Evolutionary conservation across 176 grass and related monocot genomes (phyloP), one percentile per base, ranked within the genome.

Genomic region (Pontederia paniculata): DNA sequence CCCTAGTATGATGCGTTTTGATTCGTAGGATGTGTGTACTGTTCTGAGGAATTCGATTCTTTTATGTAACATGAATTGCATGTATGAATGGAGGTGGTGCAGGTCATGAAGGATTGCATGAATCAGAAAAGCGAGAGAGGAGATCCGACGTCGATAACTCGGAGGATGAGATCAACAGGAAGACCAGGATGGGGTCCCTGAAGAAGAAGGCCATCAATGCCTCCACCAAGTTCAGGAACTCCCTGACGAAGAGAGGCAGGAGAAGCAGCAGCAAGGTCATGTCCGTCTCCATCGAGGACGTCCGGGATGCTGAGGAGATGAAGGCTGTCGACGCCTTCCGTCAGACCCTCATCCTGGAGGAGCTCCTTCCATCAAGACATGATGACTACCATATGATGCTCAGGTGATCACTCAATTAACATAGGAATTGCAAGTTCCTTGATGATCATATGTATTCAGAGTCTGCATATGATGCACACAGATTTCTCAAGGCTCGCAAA

Each of bases 351-450:
- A 77, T 98, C 45, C 80, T 91, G 1, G 93, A 98, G 77, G 93
- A 98, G 83, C 74, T 98, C 18, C 93, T 98, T 14, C 93, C 93
- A 3, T 82, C 93, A 0, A 72, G 75, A 21, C 93, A 98, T 73
- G 93, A 98, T 77, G 86, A 98, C 71, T 98, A 98, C 83, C 93
- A 98, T 78, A 91, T 84, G 93, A 98, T 98, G 93, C 86, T 98
- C 10, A 82, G 79, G 79, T 76, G 42, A 3, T 44, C 15, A 48
- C 43, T 45, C 4, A 13, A 42, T 37, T 21, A 45, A 56, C 12
- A 48, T 17, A n/a, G n/a, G n/a, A n/a, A n/a, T n/a, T n/a, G n/a
- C n/a, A n/a, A n/a, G n/a, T n/a, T n/a, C n/a, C n/a, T n/a, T n/a
- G n/a, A n/a, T n/a, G n/a, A n/a, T 54, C 9, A 63, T 48, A 18